Evolutionary conservation across 2,329 filamentous ascomycete species (phyloP), one percentile per base, ranked within the genome.

Genomic region (Aspergillus sp.): DNA sequence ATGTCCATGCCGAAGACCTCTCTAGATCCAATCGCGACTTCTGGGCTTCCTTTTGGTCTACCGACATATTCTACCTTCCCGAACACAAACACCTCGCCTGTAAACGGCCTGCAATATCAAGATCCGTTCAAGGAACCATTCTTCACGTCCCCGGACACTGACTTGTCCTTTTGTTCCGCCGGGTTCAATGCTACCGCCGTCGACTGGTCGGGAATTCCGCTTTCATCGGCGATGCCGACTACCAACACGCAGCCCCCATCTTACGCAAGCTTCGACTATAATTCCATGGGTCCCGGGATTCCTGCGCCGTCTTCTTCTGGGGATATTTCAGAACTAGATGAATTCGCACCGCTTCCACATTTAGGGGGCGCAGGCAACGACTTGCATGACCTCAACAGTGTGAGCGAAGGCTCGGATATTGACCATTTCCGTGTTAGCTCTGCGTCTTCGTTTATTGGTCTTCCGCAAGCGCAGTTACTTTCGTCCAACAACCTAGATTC

Each of bases 191-290:
- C 77, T 19, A 78, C 80, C 5, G 72, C 78, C 4, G 77, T 82
- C 25, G 81, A 83, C 68, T 83, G 81, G 81, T 80, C 80, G 4
- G 80, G 76, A 38, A 78, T 82, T 64, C 80, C 80, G 45, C 66
- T 82, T 15, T 75, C 78, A 46, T 71, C 76, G 22, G 76, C 76
- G 30, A 69, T 74, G 11, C 71, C 75, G 34, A 69, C 78, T 3
- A 74, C 75, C 11, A 79, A 76, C 66, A 81, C 78, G 48, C 80
- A 81, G 54, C 73, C 79, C 15, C 78, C 78, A 17, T 82, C 79
- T 13, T 82, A 80, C 62, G 76, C 78, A 17, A 81, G 79, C 64
- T 79, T 80, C 65, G 79, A 82, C 64, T 77, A 79, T 68, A 76
- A 75, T 59, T 76, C 73, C 25, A 74, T 78, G 55, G 73, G 68